Evolutionary conservation across 2,329 filamentous ascomycete species (phyloP), one percentile per base, ranked within the genome.

Genomic region (Neonectria magnoliae): DNA sequence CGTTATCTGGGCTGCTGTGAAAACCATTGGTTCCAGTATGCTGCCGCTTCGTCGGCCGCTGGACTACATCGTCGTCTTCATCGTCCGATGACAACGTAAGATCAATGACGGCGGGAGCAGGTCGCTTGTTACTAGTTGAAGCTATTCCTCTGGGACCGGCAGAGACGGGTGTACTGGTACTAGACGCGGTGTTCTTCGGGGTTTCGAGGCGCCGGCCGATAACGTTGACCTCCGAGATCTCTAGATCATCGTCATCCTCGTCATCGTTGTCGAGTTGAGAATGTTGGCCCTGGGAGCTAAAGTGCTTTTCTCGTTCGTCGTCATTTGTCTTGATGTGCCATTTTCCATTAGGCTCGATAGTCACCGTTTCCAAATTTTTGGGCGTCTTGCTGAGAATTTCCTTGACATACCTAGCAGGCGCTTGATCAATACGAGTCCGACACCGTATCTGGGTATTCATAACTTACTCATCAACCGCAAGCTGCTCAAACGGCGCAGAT

Each of bases 381-480:
- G 90, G 81, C 0, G 95, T 97, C 36, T 87, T 89, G 60, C 87
- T 84, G 27, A 99, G 81, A 59, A 99, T 98, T 68, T 97, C 92
- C 74, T 91, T 89, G 16, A 97, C 94, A 76, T 97, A 97, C 74
- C 91, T 93, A 51, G 13, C 0, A 18, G 1, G 10, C 10, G 20
- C 33, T 76, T 60, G 76, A 70, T 50, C 44, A 62, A 27, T 38
- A 42, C 14, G 11, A 7, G 1, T 50, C 27, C 11, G 18, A 57
- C 5, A 13, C 31, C 25, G 10, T 33, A 11, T 5, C 18, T 14
- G 13, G 25, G 13, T 1, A 25, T 27, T 13, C 6, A 31, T 29
- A 9, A 81, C 89, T 80, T 84, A 96, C 88, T 96, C 92, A 71
- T 99, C 96, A 31, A 98, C 89, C 11, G 93, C 93, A 25, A 99